Conservation (phyloP, 1,284 basidiomycete species). For the Ustilago bromivora region DNA sequence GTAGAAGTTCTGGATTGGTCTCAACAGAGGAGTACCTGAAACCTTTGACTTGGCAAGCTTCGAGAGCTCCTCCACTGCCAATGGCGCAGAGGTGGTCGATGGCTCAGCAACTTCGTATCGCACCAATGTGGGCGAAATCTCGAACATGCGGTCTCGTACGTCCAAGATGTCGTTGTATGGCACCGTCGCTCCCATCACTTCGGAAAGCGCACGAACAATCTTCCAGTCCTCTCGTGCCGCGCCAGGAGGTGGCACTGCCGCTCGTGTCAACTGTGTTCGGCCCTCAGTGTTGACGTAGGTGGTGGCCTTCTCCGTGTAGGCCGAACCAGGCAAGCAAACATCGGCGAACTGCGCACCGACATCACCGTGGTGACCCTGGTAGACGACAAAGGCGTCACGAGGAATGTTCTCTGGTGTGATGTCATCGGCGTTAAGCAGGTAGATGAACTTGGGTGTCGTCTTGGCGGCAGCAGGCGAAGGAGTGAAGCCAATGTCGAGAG, state of each 20-base stretch:
- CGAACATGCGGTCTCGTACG: conserved; percentile 95
- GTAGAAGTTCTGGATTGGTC: conserved; percentile 93
- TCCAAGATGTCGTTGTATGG: conserved; percentile 92
- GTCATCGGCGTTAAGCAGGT: conserved; percentile 96
- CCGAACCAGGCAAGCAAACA: conserved; percentile 90
- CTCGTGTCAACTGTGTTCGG: conserved; percentile 87
- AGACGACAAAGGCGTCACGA: conserved; percentile 94
- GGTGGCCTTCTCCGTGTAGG: conserved; percentile 94
- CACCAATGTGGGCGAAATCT: conserved; percentile 90
- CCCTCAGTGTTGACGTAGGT: conserved; percentile 99
- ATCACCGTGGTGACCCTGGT: conserved; percentile 99
- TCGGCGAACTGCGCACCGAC: conserved; percentile 95
- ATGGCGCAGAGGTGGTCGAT: conserved; percentile 73
- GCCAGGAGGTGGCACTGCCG: conserved; percentile 94
- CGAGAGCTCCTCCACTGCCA: conserved; percentile 59
- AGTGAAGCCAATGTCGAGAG: conserved; percentile 93
- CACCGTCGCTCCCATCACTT: conserved; percentile 81
- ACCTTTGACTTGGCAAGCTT: conserved; percentile 45
- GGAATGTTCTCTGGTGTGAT: conserved; percentile 91
- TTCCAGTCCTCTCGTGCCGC: conserved; percentile 98
- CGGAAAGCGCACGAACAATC: conserved; percentile 94
- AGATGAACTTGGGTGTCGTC: conserved; percentile 92
- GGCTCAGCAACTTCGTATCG: conserved; percentile 87
- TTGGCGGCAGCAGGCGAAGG: conserved; percentile 82
- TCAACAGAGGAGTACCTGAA: conserved; percentile 75